Evolutionary conservation across 306 rosid species (phyloP).

Genomic region (Prunus campanulata): DNA sequence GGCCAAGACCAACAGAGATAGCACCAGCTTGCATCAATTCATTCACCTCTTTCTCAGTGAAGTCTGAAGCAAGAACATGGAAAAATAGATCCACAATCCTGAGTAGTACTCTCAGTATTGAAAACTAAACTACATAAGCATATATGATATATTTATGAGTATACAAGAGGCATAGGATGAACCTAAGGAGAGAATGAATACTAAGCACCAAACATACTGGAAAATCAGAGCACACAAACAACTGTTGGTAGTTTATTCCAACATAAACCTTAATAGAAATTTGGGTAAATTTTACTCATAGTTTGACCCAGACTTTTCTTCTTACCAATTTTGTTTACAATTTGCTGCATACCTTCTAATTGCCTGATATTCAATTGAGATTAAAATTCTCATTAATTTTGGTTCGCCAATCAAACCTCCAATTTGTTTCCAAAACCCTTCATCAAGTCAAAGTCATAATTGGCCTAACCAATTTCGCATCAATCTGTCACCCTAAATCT

Average conservation of each 20-base stretch:
- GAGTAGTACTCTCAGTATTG: not conserved
- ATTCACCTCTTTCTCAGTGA: conserved; percentile 69
- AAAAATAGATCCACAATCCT: conserved; percentile 11
- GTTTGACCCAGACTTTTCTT: not conserved
- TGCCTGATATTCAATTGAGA: not conserved
- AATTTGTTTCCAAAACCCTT: not conserved
- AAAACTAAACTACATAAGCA: not conserved
- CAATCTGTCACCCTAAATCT: not conserved
- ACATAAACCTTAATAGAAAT: not conserved
- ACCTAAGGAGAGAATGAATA: not conserved
- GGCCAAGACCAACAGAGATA: conserved; percentile 73
- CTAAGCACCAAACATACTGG: not conserved
- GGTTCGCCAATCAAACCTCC: not conserved
- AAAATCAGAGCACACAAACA: not conserved
- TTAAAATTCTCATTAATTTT: not conserved
- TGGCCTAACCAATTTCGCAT: not conserved
- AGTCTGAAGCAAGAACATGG: conserved; percentile 47
- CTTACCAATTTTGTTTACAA: not conserved
- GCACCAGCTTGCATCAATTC: conserved; percentile 78
- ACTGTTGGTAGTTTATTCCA: not conserved
- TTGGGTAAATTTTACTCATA: not conserved
- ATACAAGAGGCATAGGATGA: not conserved
- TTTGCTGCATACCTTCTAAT: not conserved
- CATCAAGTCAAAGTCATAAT: not conserved
- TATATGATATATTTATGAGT: not conserved